Evolutionary conservation across 345 rosid genomes (phyloP).

Genomic region (Noccaea caerulescens): DNA sequence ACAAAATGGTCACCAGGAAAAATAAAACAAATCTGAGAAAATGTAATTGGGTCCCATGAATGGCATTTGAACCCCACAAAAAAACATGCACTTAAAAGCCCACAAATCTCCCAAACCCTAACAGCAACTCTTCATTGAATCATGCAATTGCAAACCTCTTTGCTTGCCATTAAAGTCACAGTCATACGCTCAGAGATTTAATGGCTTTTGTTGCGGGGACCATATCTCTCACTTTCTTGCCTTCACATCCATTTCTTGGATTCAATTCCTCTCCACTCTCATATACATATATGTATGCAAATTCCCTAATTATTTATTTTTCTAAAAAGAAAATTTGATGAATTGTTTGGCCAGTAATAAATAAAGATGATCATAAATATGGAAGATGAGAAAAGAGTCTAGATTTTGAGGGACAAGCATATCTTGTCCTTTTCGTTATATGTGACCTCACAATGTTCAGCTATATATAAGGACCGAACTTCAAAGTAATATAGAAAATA

Average conservation of each 20-base stretch:
- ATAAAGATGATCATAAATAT: conserved; percentile 40
- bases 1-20: neutral
- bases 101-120: conserved; percentile 48
- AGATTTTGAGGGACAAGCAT: conserved; percentile 47
- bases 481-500: conserved; percentile 36
- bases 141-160: conserved; percentile 47
- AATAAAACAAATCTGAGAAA: conserved; percentile 18
- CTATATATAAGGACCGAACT: conserved; percentile 39
- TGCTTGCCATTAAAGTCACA: conserved; percentile 50
- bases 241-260: conserved; percentile 44
- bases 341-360: conserved; percentile 38
- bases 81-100: conserved; percentile 46
- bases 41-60: conserved; percentile 39
- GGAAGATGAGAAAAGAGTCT: conserved; percentile 38
- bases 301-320: conserved; percentile 4
- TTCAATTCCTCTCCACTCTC: conserved; percentile 42
- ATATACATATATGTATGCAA: conserved; percentile 19
- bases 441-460: conserved; percentile 48
- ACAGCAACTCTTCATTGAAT: conserved; percentile 47
- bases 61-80: conserved; percentile 38
- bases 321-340: conserved; percentile 24
- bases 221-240: conserved; percentile 43
- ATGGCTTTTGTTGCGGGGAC: conserved; percentile 50
- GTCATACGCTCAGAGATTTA: conserved; percentile 49
- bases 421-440: conserved; percentile 46